Evolutionary conservation across 1,284 basidiomycete genomes (phyloP).

Genomic region (Omphalotus olearius): DNA sequence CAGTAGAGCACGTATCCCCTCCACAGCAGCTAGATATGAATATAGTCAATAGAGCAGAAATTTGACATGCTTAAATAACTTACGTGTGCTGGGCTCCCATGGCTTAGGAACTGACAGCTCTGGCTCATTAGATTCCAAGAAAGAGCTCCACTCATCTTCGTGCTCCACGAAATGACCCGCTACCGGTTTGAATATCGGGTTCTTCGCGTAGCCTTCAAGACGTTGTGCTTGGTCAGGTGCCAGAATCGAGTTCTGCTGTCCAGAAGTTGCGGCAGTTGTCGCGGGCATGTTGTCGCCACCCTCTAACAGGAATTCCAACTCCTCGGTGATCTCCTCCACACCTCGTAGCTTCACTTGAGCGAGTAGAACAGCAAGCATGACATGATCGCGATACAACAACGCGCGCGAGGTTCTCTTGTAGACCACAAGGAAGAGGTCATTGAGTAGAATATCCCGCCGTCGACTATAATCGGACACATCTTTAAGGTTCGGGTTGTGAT

Average conservation of each 20-base stretch:
- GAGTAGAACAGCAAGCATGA: slow-evolving; percentile 88
- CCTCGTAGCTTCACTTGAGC: slow-evolving; percentile 88
- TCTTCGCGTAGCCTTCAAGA: slow-evolving; percentile 64
- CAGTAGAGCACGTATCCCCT: slow-evolving; percentile 72
- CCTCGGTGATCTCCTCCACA: slow-evolving; percentile 75
- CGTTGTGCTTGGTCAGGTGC: slow-evolving; percentile 67
- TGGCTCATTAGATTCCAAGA: slow-evolving; percentile 68
- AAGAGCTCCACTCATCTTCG: slow-evolving; percentile 71
- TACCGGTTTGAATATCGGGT: slow-evolving; percentile 76
- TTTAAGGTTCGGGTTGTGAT: slow-evolving; percentile 87
- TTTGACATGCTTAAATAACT: slow-evolving; percentile 26
- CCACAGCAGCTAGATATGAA: slow-evolving; percentile 53
- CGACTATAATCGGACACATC: slow-evolving; percentile 70
- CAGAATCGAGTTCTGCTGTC: slow-evolving; percentile 41
- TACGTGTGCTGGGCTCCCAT: slow-evolving; percentile 75
- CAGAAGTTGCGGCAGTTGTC: slow-evolving; percentile 31
- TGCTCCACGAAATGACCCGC: slow-evolving; percentile 63
- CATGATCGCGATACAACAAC: slow-evolving; percentile 86
- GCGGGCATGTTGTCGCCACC: slow-evolving; percentile 68
- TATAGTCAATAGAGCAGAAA: slow-evolving; percentile 16
- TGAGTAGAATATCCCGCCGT: slow-evolving; percentile 82
- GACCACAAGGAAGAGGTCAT: slow-evolving; percentile 88
- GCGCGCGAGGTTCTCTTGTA: slow-evolving; percentile 91
- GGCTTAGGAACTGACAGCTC: slow-evolving; percentile 73
- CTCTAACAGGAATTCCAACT: slow-evolving; percentile 89